These are phyloP conservation scores for Persicaria tinctoria DNA, from an alignment of 148 eudicot species.

Conservation along the genomic window DNA sequence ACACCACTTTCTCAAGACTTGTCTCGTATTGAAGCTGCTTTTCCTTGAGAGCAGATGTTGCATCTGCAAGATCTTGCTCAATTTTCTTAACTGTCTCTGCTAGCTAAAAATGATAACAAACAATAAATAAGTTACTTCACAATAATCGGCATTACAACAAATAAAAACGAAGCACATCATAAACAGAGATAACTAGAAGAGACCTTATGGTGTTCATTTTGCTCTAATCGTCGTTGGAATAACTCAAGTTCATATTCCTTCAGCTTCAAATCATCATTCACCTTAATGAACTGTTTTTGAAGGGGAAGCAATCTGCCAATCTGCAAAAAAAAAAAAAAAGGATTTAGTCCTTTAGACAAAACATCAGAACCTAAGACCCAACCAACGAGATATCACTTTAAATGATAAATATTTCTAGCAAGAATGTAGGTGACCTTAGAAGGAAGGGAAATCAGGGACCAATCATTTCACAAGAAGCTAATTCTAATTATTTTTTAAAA, in stretches of 20 bases:
- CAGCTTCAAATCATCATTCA: slow-evolving; percentile 68
- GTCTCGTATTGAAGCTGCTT: slow-evolving; percentile 47
- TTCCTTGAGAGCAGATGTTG: slow-evolving; percentile 54
- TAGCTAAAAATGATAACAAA: slow-evolving; percentile 41
- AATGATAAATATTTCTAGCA: neutral
- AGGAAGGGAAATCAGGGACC: neutral
- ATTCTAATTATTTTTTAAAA: too few species aligned
- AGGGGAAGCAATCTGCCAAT: slow-evolving; percentile 71
- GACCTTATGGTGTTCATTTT: slow-evolving; percentile 98
- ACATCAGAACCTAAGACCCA: neutral
- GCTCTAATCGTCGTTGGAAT: slow-evolving; percentile 74
- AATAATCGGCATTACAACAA: neutral
- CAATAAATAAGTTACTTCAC: slow-evolving; percentile 1
- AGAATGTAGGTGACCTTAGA: neutral
- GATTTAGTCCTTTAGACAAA: neutral
- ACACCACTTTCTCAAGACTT: slow-evolving; percentile 55
- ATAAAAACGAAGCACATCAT: neutral
- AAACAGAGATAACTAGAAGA: neutral
- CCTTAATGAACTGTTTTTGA: slow-evolving; percentile 62
- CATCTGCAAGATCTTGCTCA: slow-evolving; percentile 81
- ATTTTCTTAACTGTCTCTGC: slow-evolving; percentile 74
- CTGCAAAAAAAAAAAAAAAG: slow-evolving; percentile 32
- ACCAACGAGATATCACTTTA: neutral
- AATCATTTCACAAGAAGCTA: neutral
- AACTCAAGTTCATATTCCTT: slow-evolving; percentile 83